Conservation (phyloP, 805 yeast species). For the Metschnikowia colocasiae region DNA sequence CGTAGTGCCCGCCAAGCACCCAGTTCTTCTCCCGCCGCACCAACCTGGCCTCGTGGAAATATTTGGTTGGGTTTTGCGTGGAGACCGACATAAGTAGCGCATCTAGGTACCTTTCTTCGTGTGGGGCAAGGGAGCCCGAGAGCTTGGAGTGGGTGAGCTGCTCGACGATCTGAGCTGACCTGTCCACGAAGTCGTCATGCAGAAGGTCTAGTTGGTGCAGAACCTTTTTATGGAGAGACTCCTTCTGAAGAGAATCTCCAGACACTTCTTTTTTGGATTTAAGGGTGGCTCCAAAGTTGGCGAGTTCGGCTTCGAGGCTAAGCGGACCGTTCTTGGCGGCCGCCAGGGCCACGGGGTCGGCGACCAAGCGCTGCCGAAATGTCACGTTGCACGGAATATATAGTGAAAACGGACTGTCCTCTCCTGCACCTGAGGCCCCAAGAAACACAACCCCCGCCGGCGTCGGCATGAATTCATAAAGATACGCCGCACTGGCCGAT, state of each 20-base stretch:
- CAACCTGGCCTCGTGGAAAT: constrained; percentile 41
- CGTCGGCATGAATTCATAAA: constrained; percentile 40
- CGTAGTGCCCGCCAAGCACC: constrained; percentile 25
- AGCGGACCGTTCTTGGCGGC: constrained; percentile 1
- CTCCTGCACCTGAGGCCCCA: background rate
- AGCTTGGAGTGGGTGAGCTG: constrained; percentile 10
- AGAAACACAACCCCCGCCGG: constrained; percentile 35
- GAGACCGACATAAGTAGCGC: constrained; percentile 9
- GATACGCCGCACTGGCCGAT: constrained; percentile 36
- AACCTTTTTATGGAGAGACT: background rate
- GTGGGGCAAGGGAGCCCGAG: background rate
- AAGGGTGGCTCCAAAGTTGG: constrained; percentile 19
- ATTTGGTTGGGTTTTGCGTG: constrained; percentile 25
- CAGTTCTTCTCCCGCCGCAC: constrained; percentile 7
- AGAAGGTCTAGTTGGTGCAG: constrained; percentile 23
- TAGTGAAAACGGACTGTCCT: background rate
- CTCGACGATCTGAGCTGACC: constrained; percentile 18
- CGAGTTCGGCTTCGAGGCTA: constrained; percentile 14
- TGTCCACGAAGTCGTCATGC: constrained; percentile 26
- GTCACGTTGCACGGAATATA: constrained; percentile 12
- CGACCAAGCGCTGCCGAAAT: constrained; percentile 13
- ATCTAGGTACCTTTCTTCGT: constrained; percentile 14
- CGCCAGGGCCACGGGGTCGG: constrained; percentile 6
- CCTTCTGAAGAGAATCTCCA: no score
- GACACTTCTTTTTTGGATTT: background rate